These are phyloP conservation scores for Claviceps cyperi DNA, from an alignment of 2,329 filamentous ascomycete genomes.

Conservation along the genomic window DNA sequence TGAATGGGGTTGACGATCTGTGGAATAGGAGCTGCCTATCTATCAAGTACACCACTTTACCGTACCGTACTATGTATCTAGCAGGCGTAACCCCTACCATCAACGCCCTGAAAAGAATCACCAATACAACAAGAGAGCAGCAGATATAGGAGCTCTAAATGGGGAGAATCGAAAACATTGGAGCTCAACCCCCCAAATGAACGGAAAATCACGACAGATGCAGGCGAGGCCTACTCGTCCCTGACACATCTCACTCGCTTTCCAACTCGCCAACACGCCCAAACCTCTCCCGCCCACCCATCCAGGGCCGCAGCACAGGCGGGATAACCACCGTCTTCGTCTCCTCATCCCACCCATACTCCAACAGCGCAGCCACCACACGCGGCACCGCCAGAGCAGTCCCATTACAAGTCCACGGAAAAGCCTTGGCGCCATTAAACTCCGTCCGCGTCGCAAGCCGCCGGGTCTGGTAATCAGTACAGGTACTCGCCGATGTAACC, in stretches of 20 bases:
- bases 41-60: too few relatives aligned
- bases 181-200: background rate
- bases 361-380: constrained; percentile 75
- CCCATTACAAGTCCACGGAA: constrained; percentile 85
- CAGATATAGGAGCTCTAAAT: too few relatives aligned
- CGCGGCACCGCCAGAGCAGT: constrained; percentile 85
- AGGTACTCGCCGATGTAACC: constrained; percentile 78
- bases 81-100: too few relatives aligned
- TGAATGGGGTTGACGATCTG: too few relatives aligned
- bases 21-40: too few relatives aligned
- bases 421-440: constrained; percentile 41
- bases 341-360: constrained; percentile 75
- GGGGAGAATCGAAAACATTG: too few relatives aligned
- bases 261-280: constrained; percentile 18
- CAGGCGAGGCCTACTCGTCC: background rate
- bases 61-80: too few relatives aligned
- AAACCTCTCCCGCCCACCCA: constrained; percentile 62
- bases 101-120: too few relatives aligned
- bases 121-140: too few relatives aligned
- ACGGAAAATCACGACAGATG: background rate
- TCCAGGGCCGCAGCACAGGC: constrained; percentile 65
- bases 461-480: constrained; percentile 86
- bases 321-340: constrained; percentile 58
- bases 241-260: constrained; percentile 1
- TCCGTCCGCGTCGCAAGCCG: constrained; percentile 64